Conservation (phyloP, 2,329 filamentous ascomycete species). For the Aspergillus sp. region DNA sequence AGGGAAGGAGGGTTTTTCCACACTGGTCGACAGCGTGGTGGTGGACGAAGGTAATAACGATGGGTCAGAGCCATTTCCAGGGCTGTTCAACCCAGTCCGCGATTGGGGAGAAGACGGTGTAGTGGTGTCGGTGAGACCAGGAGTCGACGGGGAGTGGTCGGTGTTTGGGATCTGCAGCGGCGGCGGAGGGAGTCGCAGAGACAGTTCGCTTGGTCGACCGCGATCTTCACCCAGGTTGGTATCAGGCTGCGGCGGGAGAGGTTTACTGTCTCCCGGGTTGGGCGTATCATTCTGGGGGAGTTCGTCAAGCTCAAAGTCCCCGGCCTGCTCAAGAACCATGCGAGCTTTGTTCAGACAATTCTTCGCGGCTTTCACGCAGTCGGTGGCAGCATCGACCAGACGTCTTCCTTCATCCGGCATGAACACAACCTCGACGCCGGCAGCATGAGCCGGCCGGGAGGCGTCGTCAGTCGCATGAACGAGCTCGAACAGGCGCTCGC, state of each 20-base stretch:
- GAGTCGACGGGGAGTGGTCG: slow-evolving; percentile 24
- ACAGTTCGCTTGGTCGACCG: slow-evolving; percentile 18
- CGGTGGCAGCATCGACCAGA: slow-evolving; percentile 69
- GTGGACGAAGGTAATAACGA: slow-evolving; percentile 20
- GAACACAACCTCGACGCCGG: slow-evolving; percentile 66
- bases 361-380: slow-evolving; percentile 79
- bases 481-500: slow-evolving; percentile 67
- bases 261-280: slow-evolving; percentile 10
- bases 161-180: slow-evolving; percentile 36
- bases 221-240: slow-evolving; percentile 10
- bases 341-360: slow-evolving; percentile 85
- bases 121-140: slow-evolving; percentile 27
- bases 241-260: slow-evolving; percentile 12
- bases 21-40: slow-evolving; percentile 16
- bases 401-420: slow-evolving; percentile 69
- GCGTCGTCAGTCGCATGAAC: slow-evolving; percentile 74
- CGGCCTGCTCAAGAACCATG: slow-evolving; percentile 74
- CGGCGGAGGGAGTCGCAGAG: slow-evolving; percentile 35
- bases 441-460: slow-evolving; percentile 57
- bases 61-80: slow-evolving; percentile 18
- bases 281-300: slow-evolving; percentile 39
- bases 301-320: slow-evolving; percentile 73
- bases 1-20: slow-evolving; percentile 20
- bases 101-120: slow-evolving; percentile 35
- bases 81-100: slow-evolving; percentile 29